A percentile compares a stretch with the other conserved stretches of the same genome.
Evolutionary conservation across 2,329 filamentous ascomycete species (phyloP).

Genomic region (Verticillium dahliae): DNA sequence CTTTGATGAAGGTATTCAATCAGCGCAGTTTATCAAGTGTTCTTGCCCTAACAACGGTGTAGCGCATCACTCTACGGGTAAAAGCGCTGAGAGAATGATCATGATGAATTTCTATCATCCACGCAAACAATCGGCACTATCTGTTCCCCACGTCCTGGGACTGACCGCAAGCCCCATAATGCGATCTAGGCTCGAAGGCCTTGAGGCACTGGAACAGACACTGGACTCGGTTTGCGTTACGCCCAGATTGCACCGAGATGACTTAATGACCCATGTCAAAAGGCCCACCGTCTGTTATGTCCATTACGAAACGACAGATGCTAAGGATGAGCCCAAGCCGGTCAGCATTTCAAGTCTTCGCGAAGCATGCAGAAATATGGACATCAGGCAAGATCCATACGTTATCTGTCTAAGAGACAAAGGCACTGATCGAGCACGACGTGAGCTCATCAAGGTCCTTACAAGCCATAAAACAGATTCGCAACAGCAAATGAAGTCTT

Average conservation of each 20-base stretch:
- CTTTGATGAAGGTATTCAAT: slow-evolving; percentile 69
- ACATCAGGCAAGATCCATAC: slow-evolving; percentile 56
- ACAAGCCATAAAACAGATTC: slow-evolving; percentile 42
- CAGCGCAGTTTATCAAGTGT: not conserved
- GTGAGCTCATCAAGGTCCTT: slow-evolving; percentile 30
- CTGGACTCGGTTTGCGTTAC: slow-evolving; percentile 64
- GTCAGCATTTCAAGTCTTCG: slow-evolving; percentile 35
- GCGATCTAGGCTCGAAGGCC: slow-evolving; percentile 44
- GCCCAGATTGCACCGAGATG: slow-evolving; percentile 61
- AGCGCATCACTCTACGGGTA: slow-evolving; percentile 70
- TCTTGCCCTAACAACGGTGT: not conserved
- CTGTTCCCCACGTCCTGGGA: slow-evolving; percentile 64
- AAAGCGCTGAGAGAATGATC: slow-evolving; percentile 60
- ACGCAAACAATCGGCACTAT: slow-evolving; percentile 25
- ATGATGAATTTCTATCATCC: slow-evolving; percentile 67
- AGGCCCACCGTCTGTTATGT: slow-evolving; percentile 48
- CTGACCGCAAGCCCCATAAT: slow-evolving; percentile 76
- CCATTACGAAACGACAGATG: slow-evolving; percentile 18
- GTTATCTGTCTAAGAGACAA: slow-evolving; percentile 39
- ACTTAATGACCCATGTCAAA: slow-evolving; percentile 63
- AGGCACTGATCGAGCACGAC: slow-evolving; percentile 31
- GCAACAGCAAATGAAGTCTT: slow-evolving; percentile 47
- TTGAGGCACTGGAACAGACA: slow-evolving; percentile 60
- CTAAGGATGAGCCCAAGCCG: slow-evolving; percentile 17
- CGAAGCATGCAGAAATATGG: slow-evolving; percentile 32